A percentile compares a stretch with the other conserved stretches of the same genome.
Conservation (phyloP, 2,329 filamentous ascomycete species). For the Teratosphaeria viscida region DNA sequence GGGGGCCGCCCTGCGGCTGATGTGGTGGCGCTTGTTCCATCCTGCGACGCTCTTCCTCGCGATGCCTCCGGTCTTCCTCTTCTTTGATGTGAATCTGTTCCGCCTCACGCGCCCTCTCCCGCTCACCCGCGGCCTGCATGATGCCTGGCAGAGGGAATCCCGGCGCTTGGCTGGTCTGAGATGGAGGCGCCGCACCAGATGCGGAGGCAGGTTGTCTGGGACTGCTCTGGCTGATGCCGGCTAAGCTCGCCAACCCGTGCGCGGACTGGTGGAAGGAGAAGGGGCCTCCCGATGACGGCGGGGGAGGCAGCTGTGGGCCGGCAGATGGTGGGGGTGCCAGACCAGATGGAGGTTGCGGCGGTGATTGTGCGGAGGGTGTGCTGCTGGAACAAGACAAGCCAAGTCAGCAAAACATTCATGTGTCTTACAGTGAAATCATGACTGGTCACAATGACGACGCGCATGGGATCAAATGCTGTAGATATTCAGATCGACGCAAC, state of each 20-base stretch:
- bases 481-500: slow-evolving; percentile 6
- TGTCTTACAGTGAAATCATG: not conserved
- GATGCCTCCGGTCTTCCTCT: slow-evolving; percentile 51
- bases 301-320: slow-evolving; percentile 9
- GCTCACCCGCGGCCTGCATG: slow-evolving; percentile 33
- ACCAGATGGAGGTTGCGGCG: slow-evolving; percentile 18
- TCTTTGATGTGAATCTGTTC: slow-evolving; percentile 47
- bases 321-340: slow-evolving; percentile 14
- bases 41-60: slow-evolving; percentile 55
- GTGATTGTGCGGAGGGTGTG: slow-evolving; percentile 22
- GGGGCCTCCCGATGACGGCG: slow-evolving; percentile 25
- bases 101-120: slow-evolving; percentile 41
- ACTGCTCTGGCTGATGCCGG: slow-evolving; percentile 34
- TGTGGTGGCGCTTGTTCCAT: slow-evolving; percentile 62
- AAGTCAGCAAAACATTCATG: slow-evolving; percentile 2
- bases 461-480: not conserved
- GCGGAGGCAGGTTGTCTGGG: slow-evolving; percentile 27
- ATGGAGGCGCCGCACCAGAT: slow-evolving; percentile 14
- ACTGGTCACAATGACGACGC: not conserved
- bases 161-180: slow-evolving; percentile 20
- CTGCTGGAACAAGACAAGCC: slow-evolving; percentile 3
- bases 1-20: slow-evolving; percentile 71
- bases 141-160: slow-evolving; percentile 35
- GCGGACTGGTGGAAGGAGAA: slow-evolving; percentile 33
- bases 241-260: slow-evolving; percentile 36